phyloP scores from a whole-genome alignment of 176 grass and related monocot genomes.

The Hyparrhenia diplandra region DNA sequence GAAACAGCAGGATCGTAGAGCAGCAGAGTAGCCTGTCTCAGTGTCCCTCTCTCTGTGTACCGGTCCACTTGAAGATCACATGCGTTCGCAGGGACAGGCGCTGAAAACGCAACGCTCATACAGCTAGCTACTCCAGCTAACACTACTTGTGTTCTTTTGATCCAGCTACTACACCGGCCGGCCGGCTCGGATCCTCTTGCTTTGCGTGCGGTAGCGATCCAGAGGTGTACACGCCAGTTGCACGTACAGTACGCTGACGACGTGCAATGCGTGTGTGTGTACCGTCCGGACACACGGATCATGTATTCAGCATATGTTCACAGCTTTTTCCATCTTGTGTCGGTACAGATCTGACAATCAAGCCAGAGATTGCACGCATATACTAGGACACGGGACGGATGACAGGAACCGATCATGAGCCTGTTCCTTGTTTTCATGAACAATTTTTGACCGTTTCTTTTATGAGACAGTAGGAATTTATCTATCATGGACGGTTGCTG shows the following conservation, averaged over 20 bases:
- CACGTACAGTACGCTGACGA: background rate
- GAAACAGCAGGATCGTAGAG: background rate
- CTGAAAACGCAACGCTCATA: background rate
- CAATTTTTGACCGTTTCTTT: too few relatives aligned
- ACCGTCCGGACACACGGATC: slow-evolving; percentile 1
- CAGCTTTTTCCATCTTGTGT: background rate
- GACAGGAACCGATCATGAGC: background rate
- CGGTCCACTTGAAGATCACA: slow-evolving; percentile 5
- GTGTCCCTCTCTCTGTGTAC: background rate
- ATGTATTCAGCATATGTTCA: background rate
- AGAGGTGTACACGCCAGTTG: background rate
- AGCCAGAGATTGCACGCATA: background rate
- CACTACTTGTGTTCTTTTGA: background rate
- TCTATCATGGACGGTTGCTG: background rate
- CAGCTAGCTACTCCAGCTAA: too few relatives aligned
- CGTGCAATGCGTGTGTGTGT: too few relatives aligned
- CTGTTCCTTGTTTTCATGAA: background rate
- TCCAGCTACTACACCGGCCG: background rate
- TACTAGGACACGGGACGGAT: background rate
- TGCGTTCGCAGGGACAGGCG: slow-evolving; percentile 9
- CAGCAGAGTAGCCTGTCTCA: background rate
- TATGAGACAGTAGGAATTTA: background rate
- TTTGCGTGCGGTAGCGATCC: background rate
- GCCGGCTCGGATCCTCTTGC: background rate
- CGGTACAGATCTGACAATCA: background rate